Evolutionary conservation across 306 rosid species (phyloP).

Genomic region (Arachis stenosperma): DNA sequence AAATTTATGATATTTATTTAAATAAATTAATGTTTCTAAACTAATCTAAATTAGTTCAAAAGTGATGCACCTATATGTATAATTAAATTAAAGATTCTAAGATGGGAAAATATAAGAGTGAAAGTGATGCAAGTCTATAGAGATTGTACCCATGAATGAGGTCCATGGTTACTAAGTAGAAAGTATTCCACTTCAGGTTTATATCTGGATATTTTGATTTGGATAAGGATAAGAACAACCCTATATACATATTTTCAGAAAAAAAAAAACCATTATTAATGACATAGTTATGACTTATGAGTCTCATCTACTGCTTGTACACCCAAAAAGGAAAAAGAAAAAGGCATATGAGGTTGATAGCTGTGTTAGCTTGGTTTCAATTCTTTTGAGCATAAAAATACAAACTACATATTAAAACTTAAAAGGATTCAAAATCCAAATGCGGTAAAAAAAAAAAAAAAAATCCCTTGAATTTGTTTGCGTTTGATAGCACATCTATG

Average conservation of each 20-base stretch:
- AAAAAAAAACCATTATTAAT: not conserved
- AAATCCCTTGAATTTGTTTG: no score
- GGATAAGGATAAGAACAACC: not conserved
- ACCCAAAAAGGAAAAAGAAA: not conserved
- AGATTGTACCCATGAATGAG: not conserved
- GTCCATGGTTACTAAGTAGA: constrained; percentile 3
- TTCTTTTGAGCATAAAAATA: no score
- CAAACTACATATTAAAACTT: no score
- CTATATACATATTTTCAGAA: not conserved
- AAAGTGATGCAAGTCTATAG: constrained; percentile 14
- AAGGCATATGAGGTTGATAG: no score
- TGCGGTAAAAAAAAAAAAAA: no score
- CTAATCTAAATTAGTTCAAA: not conserved
- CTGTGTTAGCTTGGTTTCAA: no score
- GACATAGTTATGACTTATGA: not conserved
- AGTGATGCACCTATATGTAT: not conserved
- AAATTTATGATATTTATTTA: no score
- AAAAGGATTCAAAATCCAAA: no score
- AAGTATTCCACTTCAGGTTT: not conserved
- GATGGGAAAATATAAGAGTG: not conserved
- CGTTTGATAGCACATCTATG: no score
- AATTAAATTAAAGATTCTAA: not conserved
- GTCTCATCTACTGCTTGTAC: not conserved
- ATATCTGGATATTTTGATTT: not conserved
- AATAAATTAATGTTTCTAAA: no score